Base-by-base conservation (phyloP, 2,329 filamentous ascomycete species). In the Fusarium bulbicola region DNA sequence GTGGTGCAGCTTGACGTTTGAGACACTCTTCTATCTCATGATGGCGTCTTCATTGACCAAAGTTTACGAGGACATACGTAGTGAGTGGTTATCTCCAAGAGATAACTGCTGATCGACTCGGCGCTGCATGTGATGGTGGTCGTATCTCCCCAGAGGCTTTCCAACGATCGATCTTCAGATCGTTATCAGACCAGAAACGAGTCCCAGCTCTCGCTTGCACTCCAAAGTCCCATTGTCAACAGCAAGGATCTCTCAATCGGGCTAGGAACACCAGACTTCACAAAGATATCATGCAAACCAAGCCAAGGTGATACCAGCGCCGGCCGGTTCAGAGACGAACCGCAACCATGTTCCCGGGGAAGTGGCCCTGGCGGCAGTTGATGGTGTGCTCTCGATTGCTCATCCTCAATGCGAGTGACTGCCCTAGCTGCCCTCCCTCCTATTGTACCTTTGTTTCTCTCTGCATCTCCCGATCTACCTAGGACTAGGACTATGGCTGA, bases 211-310 rank as follows among this genome's bases (percentile, higher is more conserved):
- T 54, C 46, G 54, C 62, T 69, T 74, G 63, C 45, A 64, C 50
- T 74, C 65, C 67, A 60, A 75, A 74, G 74, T 73, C 71, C 66
- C 62, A 46, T 45, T 61, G 57, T 43, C 58, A 50, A 63, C 62
- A 66, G 65, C 58, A 74, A 53, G 73, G 75, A 69, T 75, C 54
- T 57, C 57, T 75, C 62, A 67, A 75, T 77, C 70, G 46, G 68
- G 63, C 61, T 63, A 66, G 70, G 64, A 59, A 72, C 70, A 59
- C 42, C 43, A 74, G 49, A 59, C 52, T 53, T 49, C 37, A 63
- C 49, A 42, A 52, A 72, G 66, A 65, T 69, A 75, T 72, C 65
- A 43, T 62, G 56, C 66, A 60, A 63, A 64, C 26, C 59, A 62
- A 69, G 47, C n/a, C 56, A 68, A 69, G 52, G 60, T 74, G 63